Base-by-base conservation (phyloP, 2,329 filamentous ascomycete genomes). In the Didymella lethalis region DNA sequence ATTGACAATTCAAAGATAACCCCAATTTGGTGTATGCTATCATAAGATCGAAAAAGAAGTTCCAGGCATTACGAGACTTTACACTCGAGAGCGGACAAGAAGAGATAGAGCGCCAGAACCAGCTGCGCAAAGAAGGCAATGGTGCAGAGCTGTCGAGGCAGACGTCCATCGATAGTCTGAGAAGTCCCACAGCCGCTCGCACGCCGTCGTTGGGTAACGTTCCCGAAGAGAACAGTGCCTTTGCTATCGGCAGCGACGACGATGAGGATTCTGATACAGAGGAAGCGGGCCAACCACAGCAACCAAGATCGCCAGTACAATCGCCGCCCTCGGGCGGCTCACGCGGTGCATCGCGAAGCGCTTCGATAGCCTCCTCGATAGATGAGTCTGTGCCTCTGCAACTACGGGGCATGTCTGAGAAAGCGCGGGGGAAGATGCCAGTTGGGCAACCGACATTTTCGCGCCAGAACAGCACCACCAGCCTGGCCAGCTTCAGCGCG, bases 381-480 rank as follows among this genome's bases (percentile, higher is more conserved):
- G 92, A 96, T 59, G 93, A 96, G 60, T 89, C 90, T 4, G 86
- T 96, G 10, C 93, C 92, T 14, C 84, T 88, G 20, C 93, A 97
- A 74, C 76, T 96, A 29, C 86, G 92, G 57, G 93, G 93, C 54
- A 97, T 98, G 91, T 97, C 94, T 20, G 95, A 98, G 77, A 99
- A 98, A 76, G 95, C 95, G 16, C 85, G 95, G 48, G 95, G 95
- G 7, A 99, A 99, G 78, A 92, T 96, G 88, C 95, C 94, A 28
- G 92, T 91, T 12, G 90, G 91, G 1, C 84, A 89, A 48, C 85
- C 86, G n/a, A 86, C 86, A 2, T 97, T 97, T 75, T 97, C 93
- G 0, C 85, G 94, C 18, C 93, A 97, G 72, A 97, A 95, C 72
- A 96, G 93, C 76, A 91, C 89, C 28, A 91, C 91, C 1, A 97